Base-by-base conservation (phyloP, 805 yeast species). In the Starmerella roubikii region DNA sequence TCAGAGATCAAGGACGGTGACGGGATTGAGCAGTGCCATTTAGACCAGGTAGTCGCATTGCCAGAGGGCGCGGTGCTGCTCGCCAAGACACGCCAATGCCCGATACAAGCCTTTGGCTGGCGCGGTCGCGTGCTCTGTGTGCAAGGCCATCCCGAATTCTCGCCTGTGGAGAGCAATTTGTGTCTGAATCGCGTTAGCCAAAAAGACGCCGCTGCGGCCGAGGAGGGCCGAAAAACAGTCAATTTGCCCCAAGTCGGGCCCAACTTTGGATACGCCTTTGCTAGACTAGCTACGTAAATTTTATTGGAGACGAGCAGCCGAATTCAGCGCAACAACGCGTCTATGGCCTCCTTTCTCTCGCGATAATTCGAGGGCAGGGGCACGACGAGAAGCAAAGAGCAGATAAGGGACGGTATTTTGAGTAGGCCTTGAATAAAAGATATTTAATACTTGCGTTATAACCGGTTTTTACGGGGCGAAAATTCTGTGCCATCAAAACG, bases 91-190 rank as follows among this genome's bases (percentile, higher is more conserved):
- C 56, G 63, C 0, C 64, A 57, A 30, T 78, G 93, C 45, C 50
- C 59, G 1, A 60, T 71, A 26, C 95, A 85, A 58, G 93, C 93
- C 0, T 38, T 79, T 7, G 15, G 20, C 19, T 10, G 17, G 24
- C 12, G 12, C 12, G 16, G 16, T 13, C 20, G 27, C n/a, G 30
- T 13, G 11, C 57, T 85, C 18, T 72, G 91, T 0, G 70, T 84
- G 48, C 96, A 85, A 57, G 94, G 94, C 0, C 96, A 85, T 52
- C 95, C 95, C 0, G 95, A 85, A 55, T 85, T 81, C 52, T 53
- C 60, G 20, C 60, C 61, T 12, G 17, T 33, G 13, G 46, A 65
- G 16, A 56, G 56, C 22, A 45, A 49, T 16, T 50, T 5, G n/a
- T 19, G 40, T 13, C 4, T 37, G 11, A 10, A n/a, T 4, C n/a